Percentiles rank a stretch among this genome's conserved stretches.
Evolutionary conservation across 2,329 filamentous ascomycete species (phyloP).

Genomic region (Fusarium camptoceras): DNA sequence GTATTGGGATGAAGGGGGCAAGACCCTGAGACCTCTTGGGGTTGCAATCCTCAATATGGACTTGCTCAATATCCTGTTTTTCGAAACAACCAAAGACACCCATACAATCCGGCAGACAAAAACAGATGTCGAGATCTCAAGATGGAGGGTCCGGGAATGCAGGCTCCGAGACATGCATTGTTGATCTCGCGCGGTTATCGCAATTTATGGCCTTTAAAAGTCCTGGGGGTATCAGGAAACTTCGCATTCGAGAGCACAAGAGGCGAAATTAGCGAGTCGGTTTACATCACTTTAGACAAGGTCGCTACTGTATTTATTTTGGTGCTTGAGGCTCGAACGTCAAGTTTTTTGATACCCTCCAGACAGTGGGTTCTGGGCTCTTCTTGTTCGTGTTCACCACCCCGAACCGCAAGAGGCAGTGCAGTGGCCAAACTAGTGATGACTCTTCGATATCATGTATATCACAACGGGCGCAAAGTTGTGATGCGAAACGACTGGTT

Average conservation of each 20-base stretch:
- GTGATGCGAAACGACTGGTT: conserved; percentile 11
- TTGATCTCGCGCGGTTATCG: conserved; percentile 31
- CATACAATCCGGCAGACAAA: background rate
- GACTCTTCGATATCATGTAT: background rate
- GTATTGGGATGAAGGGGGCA: conserved; percentile 6
- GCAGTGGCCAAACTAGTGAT: background rate
- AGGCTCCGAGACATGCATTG: conserved; percentile 36
- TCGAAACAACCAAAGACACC: conserved; percentile 9
- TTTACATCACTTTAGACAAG: background rate
- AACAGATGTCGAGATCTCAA: conserved; percentile 19
- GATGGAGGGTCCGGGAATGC: conserved; percentile 36
- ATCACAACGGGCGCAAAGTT: conserved; percentile 20
- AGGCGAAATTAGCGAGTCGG: background rate
- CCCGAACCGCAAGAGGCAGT: background rate
- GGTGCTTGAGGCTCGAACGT: no score
- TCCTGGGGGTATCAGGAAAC: background rate
- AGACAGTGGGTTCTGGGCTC: background rate
- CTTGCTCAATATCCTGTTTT: conserved; percentile 28
- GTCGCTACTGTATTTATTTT: background rate
- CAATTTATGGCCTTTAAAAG: conserved; percentile 1
- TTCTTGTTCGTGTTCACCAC: background rate
- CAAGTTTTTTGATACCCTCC: background rate
- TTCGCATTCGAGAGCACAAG: background rate
- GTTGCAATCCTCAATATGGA: conserved; percentile 12
- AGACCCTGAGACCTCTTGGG: conserved; percentile 13